Evolutionary conservation across 2,329 filamentous ascomycete species (phyloP).

Genomic region (Fusarium hostae): DNA sequence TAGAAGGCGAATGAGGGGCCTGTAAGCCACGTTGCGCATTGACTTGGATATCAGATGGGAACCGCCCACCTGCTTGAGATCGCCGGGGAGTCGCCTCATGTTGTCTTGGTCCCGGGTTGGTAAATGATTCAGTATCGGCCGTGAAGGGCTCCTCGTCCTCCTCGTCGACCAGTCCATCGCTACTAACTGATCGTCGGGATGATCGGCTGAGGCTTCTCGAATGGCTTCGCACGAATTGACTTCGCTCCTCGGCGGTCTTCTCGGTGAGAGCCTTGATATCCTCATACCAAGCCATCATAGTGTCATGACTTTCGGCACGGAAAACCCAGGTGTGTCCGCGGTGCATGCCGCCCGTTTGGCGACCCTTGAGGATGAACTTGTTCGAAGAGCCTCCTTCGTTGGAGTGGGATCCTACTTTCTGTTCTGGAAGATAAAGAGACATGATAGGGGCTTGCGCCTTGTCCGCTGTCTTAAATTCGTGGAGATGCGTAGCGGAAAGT

Average conservation of each 20-base stretch:
- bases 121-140: conserved; percentile 58
- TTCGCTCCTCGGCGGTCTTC: conserved; percentile 86
- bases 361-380: conserved; percentile 97
- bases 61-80: conserved; percentile 92
- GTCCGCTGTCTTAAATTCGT: conserved; percentile 99
- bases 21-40: conserved; percentile 82
- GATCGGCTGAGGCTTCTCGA: conserved; percentile 79
- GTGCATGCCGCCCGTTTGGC: conserved; percentile 92
- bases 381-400: conserved; percentile 84
- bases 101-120: conserved; percentile 60
- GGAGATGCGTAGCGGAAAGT: conserved; percentile 92
- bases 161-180: conserved; percentile 82
- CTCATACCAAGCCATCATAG: conserved; percentile 96
- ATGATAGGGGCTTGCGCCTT: conserved; percentile 92
- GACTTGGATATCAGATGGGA: conserved; percentile 92
- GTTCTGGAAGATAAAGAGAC: conserved; percentile 94
- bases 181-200: conserved; percentile 72
- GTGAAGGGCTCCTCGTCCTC: conserved; percentile 74
- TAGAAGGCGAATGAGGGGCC: conserved; percentile 81
- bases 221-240: conserved; percentile 86
- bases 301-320: conserved; percentile 81
- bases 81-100: conserved; percentile 68
- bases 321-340: conserved; percentile 81
- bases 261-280: conserved; percentile 92
- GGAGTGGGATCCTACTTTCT: conserved; percentile 94